Conservation (phyloP, 768 basidiomycete genomes). For the Agaricus blazei region DNA sequence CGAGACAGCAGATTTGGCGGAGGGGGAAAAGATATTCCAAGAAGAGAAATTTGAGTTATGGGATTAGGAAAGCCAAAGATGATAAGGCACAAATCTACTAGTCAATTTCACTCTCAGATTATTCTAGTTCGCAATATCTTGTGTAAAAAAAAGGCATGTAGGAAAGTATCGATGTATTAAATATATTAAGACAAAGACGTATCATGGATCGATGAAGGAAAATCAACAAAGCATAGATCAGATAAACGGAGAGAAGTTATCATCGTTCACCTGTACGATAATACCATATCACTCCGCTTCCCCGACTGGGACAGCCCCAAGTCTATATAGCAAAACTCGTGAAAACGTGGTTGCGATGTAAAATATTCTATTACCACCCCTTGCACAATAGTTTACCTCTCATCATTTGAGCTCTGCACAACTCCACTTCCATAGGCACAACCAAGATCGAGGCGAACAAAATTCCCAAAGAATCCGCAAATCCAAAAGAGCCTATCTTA, state of each 20-base stretch:
- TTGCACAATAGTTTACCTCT: conserved; percentile 70
- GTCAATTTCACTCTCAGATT: too few relatives aligned
- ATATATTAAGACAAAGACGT: too few relatives aligned
- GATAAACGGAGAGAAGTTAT: too few relatives aligned
- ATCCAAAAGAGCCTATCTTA: conserved; percentile 86
- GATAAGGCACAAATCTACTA: too few relatives aligned
- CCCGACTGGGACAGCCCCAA: not conserved
- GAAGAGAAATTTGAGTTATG: not conserved
- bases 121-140: too few relatives aligned
- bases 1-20: not conserved
- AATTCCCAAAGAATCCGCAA: conserved; percentile 77
- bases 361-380: conserved; percentile 35
- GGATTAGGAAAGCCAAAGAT: not conserved
- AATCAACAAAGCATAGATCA: too few relatives aligned
- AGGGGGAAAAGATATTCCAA: not conserved
- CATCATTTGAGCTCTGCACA: conserved; percentile 69
- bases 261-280: too few relatives aligned
- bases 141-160: too few relatives aligned
- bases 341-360: too few relatives aligned
- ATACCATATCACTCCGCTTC: too few relatives aligned
- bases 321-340: not conserved
- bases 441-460: conserved; percentile 58
- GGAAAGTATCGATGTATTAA: too few relatives aligned
- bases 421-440: conserved; percentile 67
- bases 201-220: too few relatives aligned